Conservation (phyloP, 2,329 filamentous ascomycete species). For the Venturia nashicola region DNA sequence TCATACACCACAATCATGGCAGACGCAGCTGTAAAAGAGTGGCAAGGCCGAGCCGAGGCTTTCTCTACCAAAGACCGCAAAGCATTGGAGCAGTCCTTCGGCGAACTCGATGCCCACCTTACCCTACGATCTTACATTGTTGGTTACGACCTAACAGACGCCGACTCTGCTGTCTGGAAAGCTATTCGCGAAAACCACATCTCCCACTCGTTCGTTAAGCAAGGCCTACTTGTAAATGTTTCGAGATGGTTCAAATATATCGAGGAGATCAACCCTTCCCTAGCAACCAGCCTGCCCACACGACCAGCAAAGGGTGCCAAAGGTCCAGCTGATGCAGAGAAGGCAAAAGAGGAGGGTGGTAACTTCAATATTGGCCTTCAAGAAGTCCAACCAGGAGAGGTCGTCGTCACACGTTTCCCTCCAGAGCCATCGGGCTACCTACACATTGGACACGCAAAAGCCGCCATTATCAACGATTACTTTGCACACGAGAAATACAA, state of each 20-base stretch:
- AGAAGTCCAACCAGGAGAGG: slow-evolving; percentile 58
- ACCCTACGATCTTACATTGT: slow-evolving; percentile 76
- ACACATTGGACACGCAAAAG: slow-evolving; percentile 93
- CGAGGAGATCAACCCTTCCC: slow-evolving; percentile 66
- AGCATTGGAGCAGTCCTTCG: slow-evolving; percentile 60
- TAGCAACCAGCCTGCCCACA: slow-evolving; percentile 44
- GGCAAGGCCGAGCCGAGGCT: slow-evolving; percentile 41
- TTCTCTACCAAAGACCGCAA: slow-evolving; percentile 63
- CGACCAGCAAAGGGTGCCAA: slow-evolving; percentile 33
- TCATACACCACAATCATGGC: slow-evolving; percentile 7
- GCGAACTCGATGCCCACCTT: slow-evolving; percentile 75
- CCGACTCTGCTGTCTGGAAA: slow-evolving; percentile 74
- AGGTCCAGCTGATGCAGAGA: slow-evolving; percentile 56
- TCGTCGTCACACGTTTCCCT: slow-evolving; percentile 83
- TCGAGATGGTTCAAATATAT: slow-evolving; percentile 80
- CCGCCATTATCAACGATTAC: slow-evolving; percentile 87
- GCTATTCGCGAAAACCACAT: slow-evolving; percentile 74
- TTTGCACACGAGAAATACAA: slow-evolving; percentile 91
- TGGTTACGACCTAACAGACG: slow-evolving; percentile 63
- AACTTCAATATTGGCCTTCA: slow-evolving; percentile 83
- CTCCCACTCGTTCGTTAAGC: slow-evolving; percentile 69
- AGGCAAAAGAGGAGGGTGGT: slow-evolving; percentile 62
- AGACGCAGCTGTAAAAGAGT: slow-evolving; percentile 31
- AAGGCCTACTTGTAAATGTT: slow-evolving; percentile 63
- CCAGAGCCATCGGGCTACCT: slow-evolving; percentile 94